Base-by-base conservation (phyloP, 1,139 yeast species). In the Yamadazyma triangularis region DNA sequence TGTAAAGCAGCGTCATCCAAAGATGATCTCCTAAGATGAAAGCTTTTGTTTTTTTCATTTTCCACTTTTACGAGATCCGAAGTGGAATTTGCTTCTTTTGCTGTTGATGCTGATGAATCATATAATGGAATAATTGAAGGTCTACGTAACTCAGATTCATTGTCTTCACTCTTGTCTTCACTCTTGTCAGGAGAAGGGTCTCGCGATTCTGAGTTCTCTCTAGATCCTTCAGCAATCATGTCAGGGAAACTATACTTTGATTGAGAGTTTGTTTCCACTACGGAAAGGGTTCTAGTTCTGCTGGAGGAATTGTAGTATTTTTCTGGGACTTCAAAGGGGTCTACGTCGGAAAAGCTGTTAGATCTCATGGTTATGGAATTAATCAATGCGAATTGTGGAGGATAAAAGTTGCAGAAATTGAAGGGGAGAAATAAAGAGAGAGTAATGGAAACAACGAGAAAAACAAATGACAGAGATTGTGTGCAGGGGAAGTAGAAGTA, bases 261-360 rank as follows among this genome's bases (percentile, higher is more conserved):
- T 20, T 33, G 32, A 9, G 39, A 32, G 14, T 19, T 27, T 23
- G 28, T 32, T 39, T 64, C 66, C 33, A 66, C 58, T 8, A 70
- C 69, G 4, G 77, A 70, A 50, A 64, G 56, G 1, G 88, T 77
- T 44, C 84, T 56, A 3, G 65, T 66, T 32, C 51, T 60, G 25
- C 53, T 45, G 33, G 51, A 58, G 12, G 55, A 51, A 1, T 63
- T 56, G 51, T 84, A 84, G 50, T 85, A 85, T 19, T 70, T 64
- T 35, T 83, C 91, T 0, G 93, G 74, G 11, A 63, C 59, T 12
- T 81, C 81, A 42, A 66, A 79, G 0, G 93, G 93, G 50, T 79
- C 83, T 26, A 60, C 58, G 9, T 69, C 77, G 21, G 58, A 47
- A 3, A 60, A 43, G 12, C 41, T 36, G 27, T 29, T 31, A 3